phyloP scores from a whole-genome alignment of 2,329 filamentous ascomycete genomes.

The Colletotrichum gigasporum region DNA sequence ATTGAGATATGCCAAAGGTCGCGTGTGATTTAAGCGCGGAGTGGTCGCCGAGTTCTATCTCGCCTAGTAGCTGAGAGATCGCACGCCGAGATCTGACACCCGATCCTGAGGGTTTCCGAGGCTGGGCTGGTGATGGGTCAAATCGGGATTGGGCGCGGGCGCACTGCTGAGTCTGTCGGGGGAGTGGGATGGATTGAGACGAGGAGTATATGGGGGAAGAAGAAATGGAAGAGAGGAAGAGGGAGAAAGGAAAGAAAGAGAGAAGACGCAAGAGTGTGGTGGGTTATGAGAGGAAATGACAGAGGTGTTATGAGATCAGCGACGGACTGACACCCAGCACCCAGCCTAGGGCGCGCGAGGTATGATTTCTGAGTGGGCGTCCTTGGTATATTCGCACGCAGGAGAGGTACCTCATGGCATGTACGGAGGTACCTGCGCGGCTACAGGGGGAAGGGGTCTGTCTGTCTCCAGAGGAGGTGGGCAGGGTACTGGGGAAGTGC shows the following conservation, averaged over 20 bases:
- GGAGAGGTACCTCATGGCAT: constrained; percentile 11
- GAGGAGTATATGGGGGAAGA: not conserved
- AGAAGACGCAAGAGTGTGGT: not conserved
- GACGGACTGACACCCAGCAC: constrained; percentile 12
- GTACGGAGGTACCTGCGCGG: constrained; percentile 19
- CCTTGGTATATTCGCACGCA: constrained; percentile 1
- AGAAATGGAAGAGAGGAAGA: constrained; percentile 1
- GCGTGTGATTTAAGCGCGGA: not conserved
- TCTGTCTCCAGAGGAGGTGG: too few relatives aligned
- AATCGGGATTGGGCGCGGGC: not conserved
- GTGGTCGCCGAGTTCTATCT: not conserved
- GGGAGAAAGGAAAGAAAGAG: not conserved
- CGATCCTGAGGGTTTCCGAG: not conserved
- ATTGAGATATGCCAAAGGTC: not conserved
- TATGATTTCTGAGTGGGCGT: constrained; percentile 21
- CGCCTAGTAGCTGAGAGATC: not conserved
- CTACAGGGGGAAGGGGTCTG: constrained; percentile 15
- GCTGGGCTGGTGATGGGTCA: not conserved
- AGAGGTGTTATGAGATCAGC: constrained; percentile 28
- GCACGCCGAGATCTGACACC: constrained; percentile 3
- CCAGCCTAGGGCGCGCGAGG: constrained; percentile 2
- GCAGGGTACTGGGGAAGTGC: not conserved
- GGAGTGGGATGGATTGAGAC: not conserved
- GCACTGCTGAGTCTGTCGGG: not conserved
- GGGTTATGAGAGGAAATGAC: constrained; percentile 20